Base-by-base conservation (phyloP, 352 stramenopile genomes). In the Ophiocytium majus region DNA sequence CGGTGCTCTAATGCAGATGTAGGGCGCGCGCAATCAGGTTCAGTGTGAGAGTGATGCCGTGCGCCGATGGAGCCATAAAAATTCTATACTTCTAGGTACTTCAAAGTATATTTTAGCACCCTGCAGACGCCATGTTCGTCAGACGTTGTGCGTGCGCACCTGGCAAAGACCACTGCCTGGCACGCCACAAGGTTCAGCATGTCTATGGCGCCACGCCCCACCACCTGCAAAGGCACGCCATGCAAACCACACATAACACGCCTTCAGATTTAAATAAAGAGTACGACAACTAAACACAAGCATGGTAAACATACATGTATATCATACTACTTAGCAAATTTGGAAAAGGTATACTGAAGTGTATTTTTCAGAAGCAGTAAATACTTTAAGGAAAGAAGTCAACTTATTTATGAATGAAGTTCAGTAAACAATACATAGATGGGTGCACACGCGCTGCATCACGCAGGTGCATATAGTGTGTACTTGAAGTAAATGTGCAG, bases 181-280 rank as follows among this genome's bases (percentile, higher is more conserved):
- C 75, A 57, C 37, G 84, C 84, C 33, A 88, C 84, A 0, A 79
- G 83, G 81, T 83, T 85, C 9, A 88, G 80, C 84, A 88, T 88
- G 75, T 88, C 84, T 9, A 88, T n/a, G 1, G 76, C 10, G 37
- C 76, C 76, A 14, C 76, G 32, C n/a, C 43, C 43, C 5, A 57
- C 43, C 5, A 57, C 43, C 43, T 57, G 43, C 43, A 57, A 5
- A 5, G 43, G 43, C 43, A 57, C n/a, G n/a, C n/a, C n/a, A n/a
- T n/a, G n/a, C n/a, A n/a, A n/a, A n/a, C n/a, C n/a, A n/a, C n/a
- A n/a, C n/a, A n/a, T n/a, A n/a, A n/a, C n/a, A n/a, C n/a, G n/a
- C n/a, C n/a, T n/a, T n/a, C n/a, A n/a, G n/a, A n/a, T n/a, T n/a
- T n/a, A 57, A 14, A 57, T 14, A 57, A 57, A 14, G 43, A 57